Evolutionary conservation across 192 early-diverging fungal genomes (phyloP), one percentile per base, ranked within the genome.

Genomic region (Coemansia sp.): DNA sequence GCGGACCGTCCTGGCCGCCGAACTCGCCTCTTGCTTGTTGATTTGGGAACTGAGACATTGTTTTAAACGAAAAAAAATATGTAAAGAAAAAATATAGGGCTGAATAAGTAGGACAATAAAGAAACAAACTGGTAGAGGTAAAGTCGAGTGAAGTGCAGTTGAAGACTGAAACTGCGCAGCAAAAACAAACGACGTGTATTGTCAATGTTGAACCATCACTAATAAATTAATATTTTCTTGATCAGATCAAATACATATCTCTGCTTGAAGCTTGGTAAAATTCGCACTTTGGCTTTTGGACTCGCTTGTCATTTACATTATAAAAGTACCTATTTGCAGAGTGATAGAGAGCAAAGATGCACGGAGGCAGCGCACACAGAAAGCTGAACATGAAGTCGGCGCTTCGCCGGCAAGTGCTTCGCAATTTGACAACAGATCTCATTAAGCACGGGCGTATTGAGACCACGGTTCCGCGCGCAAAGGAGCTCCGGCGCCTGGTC

Each of bases 401-500:
- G 71, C 71, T 93, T 72, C 82, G 93, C 57, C 83, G 82, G 57
- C 83, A 87, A 30, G 81, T 96, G 70, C 77, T 94, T 24, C 79
- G 91, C 53, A 96, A 93, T 71, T 80, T 95, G 76, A 85, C 87
- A 24, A 86, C 91, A 48, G 83, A 89, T 27, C 82, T 97, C 21
- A 86, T 99, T 60, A 78, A 88, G 62, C 78, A 94, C 71, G 94
- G 93, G 61, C 85, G 91, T 53, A 91, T 99, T 41, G 86, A 90
- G 62, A 99, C 96, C 9, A 99, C 96, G 0, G 66, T 94, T 11
- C 85, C 96, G 4, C 93, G 94, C 67, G 96, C 96, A 23, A 93
- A 91, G 71, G 88, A 90, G 57, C 68, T 95, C n/a, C 82, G 92
- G 69, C 83, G 86, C 25, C 67, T 89, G 30, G 93, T 86, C 14